Conservation (phyloP, 2,329 filamentous ascomycete genomes). For the Didymella lethalis region DNA sequence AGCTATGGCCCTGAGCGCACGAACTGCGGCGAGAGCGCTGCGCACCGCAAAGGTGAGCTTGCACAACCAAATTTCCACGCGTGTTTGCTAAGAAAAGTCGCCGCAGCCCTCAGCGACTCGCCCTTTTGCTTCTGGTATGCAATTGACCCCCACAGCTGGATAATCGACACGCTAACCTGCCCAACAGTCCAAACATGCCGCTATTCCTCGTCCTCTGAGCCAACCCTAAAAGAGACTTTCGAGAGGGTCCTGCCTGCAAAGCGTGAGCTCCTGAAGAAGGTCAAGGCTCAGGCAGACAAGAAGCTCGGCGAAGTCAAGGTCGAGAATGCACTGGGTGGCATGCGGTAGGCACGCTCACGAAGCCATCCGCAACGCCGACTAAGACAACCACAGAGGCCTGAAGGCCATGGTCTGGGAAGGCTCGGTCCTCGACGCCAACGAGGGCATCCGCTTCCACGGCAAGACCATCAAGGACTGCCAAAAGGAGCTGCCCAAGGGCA, state of each 20-base stretch:
- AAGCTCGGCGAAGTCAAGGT: constrained; percentile 92
- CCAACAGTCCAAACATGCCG: constrained; percentile 56
- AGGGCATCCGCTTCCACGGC: constrained; percentile 98
- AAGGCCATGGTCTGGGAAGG: constrained; percentile 99
- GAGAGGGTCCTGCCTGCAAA: constrained; percentile 87
- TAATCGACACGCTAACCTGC: constrained; percentile 24
- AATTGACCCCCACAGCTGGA: constrained; percentile 26
- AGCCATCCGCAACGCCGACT: not conserved
- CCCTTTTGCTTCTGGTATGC: constrained; percentile 49
- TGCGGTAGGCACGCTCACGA: constrained; percentile 66
- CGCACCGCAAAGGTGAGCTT: constrained; percentile 68
- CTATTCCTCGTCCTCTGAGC: constrained; percentile 80
- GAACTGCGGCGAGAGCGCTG: constrained; percentile 68
- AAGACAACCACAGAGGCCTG: constrained; percentile 66
- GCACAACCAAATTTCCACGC: constrained; percentile 2
- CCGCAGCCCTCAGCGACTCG: constrained; percentile 41
- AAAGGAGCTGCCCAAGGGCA: constrained; percentile 89
- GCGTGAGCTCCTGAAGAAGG: constrained; percentile 89
- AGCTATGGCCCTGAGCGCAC: constrained; percentile 71
- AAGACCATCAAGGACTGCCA: constrained; percentile 99
- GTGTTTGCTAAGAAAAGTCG: constrained; percentile 27
- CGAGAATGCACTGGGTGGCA: constrained; percentile 92
- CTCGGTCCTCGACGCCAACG: constrained; percentile 92
- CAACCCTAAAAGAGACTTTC: constrained; percentile 87
- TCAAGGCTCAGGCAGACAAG: constrained; percentile 85